Evolutionary conservation across 805 yeast genomes (phyloP), one percentile per base, ranked within the genome.

Genomic region (Vanderwaltozyma verrucispora): DNA sequence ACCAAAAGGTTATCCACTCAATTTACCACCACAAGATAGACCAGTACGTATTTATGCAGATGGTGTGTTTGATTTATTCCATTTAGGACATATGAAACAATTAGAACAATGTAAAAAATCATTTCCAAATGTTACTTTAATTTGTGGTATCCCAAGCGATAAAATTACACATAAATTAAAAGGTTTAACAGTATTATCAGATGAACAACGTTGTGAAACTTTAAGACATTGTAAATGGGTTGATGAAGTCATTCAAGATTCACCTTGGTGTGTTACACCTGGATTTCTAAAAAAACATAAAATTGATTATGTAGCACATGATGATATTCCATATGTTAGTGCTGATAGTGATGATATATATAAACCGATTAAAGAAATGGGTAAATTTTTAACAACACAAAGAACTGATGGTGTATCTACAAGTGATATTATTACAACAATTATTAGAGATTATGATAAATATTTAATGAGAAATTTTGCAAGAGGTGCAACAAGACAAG

Each of bases 281-380:
- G 86, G 80, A 32, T 92, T 92, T 51, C 62, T 92, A 47, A 66
- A 66, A 33, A 62, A 80, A 49, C 95, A 92, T 62, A 67, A 77
- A 38, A 86, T 92, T 48, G 98, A 92, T 60, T 92, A 86, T 53
- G 96, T 89, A 43, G 98, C 98, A 2, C 98, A 92, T 61, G 98
- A 92, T 64, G 97, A 92, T 60, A 66, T 86, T 44, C 98, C 98
- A 1, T 92, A 92, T 56, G 95, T 84, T 1, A 77, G 89, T 18
- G 77, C 76, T n/a, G 95, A 80, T 43, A 70, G 77, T 28, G 96
- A 84, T 57, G 98, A 92, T 59, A 87, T 92, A 38, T 92, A 92
- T 64, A 77, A 75, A 59, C 95, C 96, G 17, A 82, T 92, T 54
- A 92, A 92, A 58, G 81, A 82, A 55, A 69, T 68, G 54, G 98